A percentile compares a stretch with the other conserved stretches of the same genome.
Evolutionary conservation across 139 green algal genomes (phyloP).

Genomic region (Asterochloris sp.): DNA sequence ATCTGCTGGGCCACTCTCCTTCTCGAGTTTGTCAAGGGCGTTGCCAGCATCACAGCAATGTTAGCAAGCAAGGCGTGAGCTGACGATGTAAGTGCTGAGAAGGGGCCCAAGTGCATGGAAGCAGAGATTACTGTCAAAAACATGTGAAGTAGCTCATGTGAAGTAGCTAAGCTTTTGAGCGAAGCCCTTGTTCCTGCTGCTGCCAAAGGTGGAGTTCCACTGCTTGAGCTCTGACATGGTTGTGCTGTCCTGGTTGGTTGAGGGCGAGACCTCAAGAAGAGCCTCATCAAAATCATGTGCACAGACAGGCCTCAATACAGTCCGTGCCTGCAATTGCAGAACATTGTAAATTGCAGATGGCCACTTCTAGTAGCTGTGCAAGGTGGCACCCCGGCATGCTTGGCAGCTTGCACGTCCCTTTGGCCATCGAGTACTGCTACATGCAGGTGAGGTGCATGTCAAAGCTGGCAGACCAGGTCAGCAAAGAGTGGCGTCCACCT

Average conservation of each 20-base stretch:
- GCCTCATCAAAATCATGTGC: slow-evolving; percentile 37
- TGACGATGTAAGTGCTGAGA: too few species aligned
- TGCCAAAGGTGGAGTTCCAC: slow-evolving; percentile 35
- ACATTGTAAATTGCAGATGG: background rate
- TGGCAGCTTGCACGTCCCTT: background rate
- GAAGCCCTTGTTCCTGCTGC: slow-evolving; percentile 1
- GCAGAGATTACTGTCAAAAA: background rate
- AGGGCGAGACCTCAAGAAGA: slow-evolving; percentile 26
- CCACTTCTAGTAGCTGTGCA: background rate
- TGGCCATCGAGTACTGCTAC: background rate
- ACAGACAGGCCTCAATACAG: slow-evolving; percentile 14
- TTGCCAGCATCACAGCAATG: too few species aligned
- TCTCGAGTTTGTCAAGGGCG: too few species aligned
- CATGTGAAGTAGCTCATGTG: background rate
- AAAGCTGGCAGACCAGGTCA: background rate
- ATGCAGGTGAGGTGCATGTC: background rate
- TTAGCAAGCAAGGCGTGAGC: too few species aligned
- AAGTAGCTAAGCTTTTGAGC: slow-evolving; percentile 27
- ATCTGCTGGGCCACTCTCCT: too few species aligned
- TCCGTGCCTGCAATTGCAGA: background rate
- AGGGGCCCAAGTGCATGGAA: too few species aligned
- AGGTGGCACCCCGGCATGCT: background rate
- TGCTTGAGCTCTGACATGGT: slow-evolving; percentile 32
- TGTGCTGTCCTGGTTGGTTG: slow-evolving; percentile 21
- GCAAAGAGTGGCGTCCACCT: background rate